Evolutionary conservation across 805 yeast genomes (phyloP).

Genomic region (Torulaspora gathmanii): DNA sequence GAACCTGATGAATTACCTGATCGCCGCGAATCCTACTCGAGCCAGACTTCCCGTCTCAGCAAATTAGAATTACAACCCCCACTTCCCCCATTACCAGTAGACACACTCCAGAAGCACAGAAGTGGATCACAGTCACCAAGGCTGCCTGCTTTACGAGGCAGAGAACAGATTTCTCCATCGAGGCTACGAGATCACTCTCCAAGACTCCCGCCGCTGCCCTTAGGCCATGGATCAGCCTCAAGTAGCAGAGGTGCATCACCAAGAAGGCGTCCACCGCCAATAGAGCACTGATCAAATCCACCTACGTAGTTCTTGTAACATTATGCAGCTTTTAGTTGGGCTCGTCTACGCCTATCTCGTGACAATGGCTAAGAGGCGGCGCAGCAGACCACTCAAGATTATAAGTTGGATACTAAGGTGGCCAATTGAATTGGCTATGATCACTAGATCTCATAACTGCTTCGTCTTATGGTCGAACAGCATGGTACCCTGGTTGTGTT

Average conservation of each 20-base stretch:
- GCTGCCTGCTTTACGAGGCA: constrained; percentile 14
- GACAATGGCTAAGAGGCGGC: constrained; percentile 3
- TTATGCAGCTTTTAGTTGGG: neutral
- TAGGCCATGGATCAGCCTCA: constrained; percentile 2
- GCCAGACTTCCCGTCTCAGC: constrained; percentile 6
- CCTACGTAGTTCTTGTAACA: constrained; percentile 3
- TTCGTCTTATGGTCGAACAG: constrained; percentile 8
- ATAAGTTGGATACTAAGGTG: neutral
- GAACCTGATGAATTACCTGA: neutral
- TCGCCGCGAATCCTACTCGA: constrained; percentile 1
- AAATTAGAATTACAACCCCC: constrained; percentile 19
- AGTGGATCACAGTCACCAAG: constrained; percentile 8
- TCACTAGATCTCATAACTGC: too few species aligned
- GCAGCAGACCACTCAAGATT: neutral
- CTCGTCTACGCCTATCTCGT: neutral
- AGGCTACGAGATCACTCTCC: constrained; percentile 5
- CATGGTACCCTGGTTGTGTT: constrained; percentile 13
- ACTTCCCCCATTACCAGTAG: constrained; percentile 28
- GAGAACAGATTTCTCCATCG: constrained; percentile 1
- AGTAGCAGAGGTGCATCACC: constrained; percentile 15
- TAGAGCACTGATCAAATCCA: neutral
- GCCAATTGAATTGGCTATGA: neutral
- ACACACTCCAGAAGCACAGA: neutral
- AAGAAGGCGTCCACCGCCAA: constrained; percentile 16
- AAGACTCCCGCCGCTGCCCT: constrained; percentile 15